Evolutionary conservation across 192 early-diverging fungal genomes (phyloP).

Genomic region (Coemansia sp.): DNA sequence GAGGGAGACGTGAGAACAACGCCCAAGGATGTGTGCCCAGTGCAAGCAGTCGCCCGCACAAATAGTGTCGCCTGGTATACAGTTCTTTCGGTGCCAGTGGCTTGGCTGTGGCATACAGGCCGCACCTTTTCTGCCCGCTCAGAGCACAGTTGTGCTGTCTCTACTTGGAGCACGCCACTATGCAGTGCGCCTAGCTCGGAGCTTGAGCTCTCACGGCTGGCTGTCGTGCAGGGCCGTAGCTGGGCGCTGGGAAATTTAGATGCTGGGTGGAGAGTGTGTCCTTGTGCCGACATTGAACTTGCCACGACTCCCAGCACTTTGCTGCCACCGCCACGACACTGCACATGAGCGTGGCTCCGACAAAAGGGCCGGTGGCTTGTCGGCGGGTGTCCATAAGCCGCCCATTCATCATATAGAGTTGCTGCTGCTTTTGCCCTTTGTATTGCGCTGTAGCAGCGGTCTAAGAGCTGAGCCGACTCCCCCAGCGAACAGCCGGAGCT

Average conservation of each 20-base stretch:
- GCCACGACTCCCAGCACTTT: background rate
- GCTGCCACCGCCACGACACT: background rate
- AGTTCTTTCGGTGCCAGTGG: background rate
- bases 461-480: background rate
- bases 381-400: background rate
- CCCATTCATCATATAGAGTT: background rate
- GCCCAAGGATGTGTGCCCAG: background rate
- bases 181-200: background rate
- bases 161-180: background rate
- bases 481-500: background rate
- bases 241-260: background rate
- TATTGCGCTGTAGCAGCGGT: background rate
- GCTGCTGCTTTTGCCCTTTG: background rate
- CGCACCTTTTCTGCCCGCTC: background rate
- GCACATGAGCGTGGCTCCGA: background rate
- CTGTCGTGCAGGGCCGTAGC: background rate
- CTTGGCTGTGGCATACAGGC: background rate
- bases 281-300: background rate
- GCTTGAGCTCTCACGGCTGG: background rate
- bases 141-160: background rate
- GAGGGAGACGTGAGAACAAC: conserved; percentile 1
- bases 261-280: background rate
- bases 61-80: conserved; percentile 5
- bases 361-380: background rate
- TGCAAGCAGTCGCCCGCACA: background rate